Evolutionary conservation across 129 eudicot species (phyloP).

Genomic region (Flaveria linearis): DNA sequence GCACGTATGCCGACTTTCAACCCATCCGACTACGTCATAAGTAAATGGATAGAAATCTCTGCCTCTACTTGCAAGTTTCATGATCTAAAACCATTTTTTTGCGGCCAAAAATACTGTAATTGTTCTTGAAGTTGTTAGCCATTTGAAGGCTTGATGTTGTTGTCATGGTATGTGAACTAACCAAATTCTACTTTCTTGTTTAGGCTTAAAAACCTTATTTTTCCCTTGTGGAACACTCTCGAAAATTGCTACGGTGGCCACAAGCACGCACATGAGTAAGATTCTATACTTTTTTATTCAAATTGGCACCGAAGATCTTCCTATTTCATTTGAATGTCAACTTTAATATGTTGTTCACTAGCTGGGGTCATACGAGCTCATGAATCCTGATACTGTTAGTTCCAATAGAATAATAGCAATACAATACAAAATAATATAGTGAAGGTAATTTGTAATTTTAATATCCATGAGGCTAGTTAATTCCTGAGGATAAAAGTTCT

Average conservation of each 20-base stretch:
- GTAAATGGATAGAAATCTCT: neutral
- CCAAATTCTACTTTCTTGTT: conserved; percentile 25
- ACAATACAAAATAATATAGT: neutral
- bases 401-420: neutral
- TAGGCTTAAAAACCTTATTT: conserved; percentile 81
- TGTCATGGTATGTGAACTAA: conserved; percentile 19
- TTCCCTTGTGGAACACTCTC: conserved; percentile 97
- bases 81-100: neutral
- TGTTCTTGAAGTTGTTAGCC: neutral
- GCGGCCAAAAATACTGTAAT: neutral
- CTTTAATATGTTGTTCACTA: neutral
- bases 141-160: conserved; percentile 2
- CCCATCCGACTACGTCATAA: neutral
- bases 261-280: conserved; percentile 71
- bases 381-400: neutral
- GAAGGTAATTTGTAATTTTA: neutral
- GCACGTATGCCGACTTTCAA: neutral
- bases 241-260: conserved; percentile 78
- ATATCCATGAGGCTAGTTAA: neutral
- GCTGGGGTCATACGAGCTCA: neutral
- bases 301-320: neutral
- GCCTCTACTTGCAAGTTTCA: neutral
- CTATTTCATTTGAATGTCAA: conserved; percentile 12
- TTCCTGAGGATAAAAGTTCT: neutral
- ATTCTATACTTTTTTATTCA: conserved; percentile 15